A percentile compares a stretch with the other conserved stretches of the same genome.
Conservation (phyloP, 148 eudicot species). For the Salicornia ramosissima region DNA sequence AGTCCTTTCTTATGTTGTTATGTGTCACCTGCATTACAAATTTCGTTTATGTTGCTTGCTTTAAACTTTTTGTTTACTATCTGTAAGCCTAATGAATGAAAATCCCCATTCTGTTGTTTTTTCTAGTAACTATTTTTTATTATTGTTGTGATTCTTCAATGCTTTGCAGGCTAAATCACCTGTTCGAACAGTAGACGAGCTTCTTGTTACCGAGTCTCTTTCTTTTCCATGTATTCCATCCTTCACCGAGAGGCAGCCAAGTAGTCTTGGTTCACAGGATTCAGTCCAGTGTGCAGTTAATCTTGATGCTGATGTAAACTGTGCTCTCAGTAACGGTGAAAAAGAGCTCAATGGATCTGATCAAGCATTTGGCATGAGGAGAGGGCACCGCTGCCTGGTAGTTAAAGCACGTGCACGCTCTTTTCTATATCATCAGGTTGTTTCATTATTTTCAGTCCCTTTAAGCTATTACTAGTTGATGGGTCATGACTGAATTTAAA, state of each 20-base stretch:
- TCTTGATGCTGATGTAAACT: conserved; percentile 10
- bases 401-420: conserved; percentile 84
- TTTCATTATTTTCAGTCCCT: background rate
- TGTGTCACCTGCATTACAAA: too few species aligned
- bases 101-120: background rate
- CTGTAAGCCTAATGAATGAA: too few species aligned
- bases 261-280: conserved; percentile 19
- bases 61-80: too few species aligned
- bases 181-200: conserved; percentile 69
- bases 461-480: background rate
- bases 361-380: conserved; percentile 58
- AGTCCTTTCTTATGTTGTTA: too few species aligned
- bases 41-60: too few species aligned
- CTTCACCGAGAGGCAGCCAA: conserved; percentile 30
- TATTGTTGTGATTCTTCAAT: conserved; percentile 8
- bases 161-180: conserved; percentile 84
- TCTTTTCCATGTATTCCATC: conserved; percentile 64
- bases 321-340: conserved; percentile 21
- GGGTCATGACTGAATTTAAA: background rate
- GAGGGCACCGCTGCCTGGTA: conserved; percentile 69
- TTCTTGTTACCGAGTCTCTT: conserved; percentile 59
- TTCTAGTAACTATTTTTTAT: background rate
- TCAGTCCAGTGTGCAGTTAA: conserved; percentile 17
- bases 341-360: conserved; percentile 29
- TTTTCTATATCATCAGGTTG: conserved; percentile 96